Percentiles rank a stretch among this genome's conserved stretches.
phyloP scores from a whole-genome alignment of 75 land plant species.

The Picea glauca region DNA sequence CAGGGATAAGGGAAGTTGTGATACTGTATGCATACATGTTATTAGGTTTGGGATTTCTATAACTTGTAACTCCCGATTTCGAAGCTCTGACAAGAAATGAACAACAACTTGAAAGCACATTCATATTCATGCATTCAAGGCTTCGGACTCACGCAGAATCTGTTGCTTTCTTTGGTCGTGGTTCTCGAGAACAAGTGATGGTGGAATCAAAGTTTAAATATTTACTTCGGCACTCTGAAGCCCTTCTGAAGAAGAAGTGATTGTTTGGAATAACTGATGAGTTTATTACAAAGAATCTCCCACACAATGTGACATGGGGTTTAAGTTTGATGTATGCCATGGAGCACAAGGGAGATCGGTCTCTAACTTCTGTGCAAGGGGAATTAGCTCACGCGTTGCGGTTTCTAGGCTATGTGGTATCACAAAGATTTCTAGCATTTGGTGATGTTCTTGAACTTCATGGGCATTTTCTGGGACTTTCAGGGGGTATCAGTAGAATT shows the following conservation, averaged over 20 bases:
- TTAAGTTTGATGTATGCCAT: slow-evolving; percentile 90
- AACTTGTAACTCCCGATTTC: slow-evolving; percentile 84
- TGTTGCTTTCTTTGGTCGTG: slow-evolving; percentile 99
- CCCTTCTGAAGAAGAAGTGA: slow-evolving; percentile 80
- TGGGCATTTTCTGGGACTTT: slow-evolving; percentile 82
- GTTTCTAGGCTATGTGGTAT: slow-evolving; percentile 97
- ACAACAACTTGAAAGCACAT: slow-evolving; percentile 91
- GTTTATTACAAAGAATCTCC: slow-evolving; percentile 94
- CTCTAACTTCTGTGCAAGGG: slow-evolving; percentile 81
- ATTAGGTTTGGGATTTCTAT: slow-evolving; percentile 88
- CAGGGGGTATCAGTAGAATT: slow-evolving; percentile 86
- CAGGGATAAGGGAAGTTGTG: slow-evolving; percentile 87
- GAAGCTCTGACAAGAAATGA: slow-evolving; percentile 86
- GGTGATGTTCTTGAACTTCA: slow-evolving; percentile 96
- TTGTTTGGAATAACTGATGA: slow-evolving; percentile 90
- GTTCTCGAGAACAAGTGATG: slow-evolving; percentile 88
- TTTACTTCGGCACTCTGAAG: slow-evolving; percentile 69
- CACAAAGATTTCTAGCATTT: slow-evolving; percentile 99
- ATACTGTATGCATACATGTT: slow-evolving; percentile 96
- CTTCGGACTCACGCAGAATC: slow-evolving; percentile 96
- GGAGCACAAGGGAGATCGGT: slow-evolving; percentile 87
- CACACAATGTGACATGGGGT: slow-evolving; percentile 98
- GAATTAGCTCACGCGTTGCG: slow-evolving; percentile 95
- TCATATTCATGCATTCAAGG: slow-evolving; percentile 94
- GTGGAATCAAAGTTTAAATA: slow-evolving; percentile 69